Base-by-base conservation (phyloP, 176 grass and related monocot species). In the Zizania latifolia region DNA sequence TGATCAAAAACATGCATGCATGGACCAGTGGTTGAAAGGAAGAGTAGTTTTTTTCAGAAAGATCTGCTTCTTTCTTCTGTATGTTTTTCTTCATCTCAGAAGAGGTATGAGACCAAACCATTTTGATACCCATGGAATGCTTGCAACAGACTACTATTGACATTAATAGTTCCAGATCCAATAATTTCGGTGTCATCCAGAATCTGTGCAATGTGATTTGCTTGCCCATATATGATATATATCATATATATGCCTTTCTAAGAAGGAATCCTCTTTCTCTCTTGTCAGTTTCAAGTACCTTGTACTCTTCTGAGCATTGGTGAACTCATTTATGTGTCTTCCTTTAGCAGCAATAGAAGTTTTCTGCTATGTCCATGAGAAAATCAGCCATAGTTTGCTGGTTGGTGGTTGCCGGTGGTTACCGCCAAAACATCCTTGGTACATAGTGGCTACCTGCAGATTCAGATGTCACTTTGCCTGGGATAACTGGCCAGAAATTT, bases 1-100 rank as follows among this genome's bases (percentile, higher is more conserved):
- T 94, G 81, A 92, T 70, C 30, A 10, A n/a, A n/a, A n/a, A 54
- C 28, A 21, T 62, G 0, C 12, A 55, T 13, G n/a, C 19, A 26
- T 31, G 45, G 79, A 65, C 41, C 9, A 63, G 41, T 5, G 0
- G 19, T 23, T 78, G 19, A 32, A 55, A 17, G 58, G 36, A 43
- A 9, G 33, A 62, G 33, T 78, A 71, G 32, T 17, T 50, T 1
- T 26, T 36, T 5, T 6, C 78, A 77, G 65, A 33, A 55, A 64
- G 24, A 63, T 72, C 53, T 78, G 35, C 56, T 72, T 71, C 17
- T 11, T 78, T 63, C 22, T 78, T 57, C 65, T 78, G 82, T 78
- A 71, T 65, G 14, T 72, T 58, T 24, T 15, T 78, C 36, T 58
- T 17, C 54, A 28, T 72, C 34, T 14, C 27, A 22, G 19, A 64